Evolutionary conservation across 208 protist genomes (phyloP), one percentile per base, ranked within the genome.

Genomic region (Wallacemonas collosoma): DNA sequence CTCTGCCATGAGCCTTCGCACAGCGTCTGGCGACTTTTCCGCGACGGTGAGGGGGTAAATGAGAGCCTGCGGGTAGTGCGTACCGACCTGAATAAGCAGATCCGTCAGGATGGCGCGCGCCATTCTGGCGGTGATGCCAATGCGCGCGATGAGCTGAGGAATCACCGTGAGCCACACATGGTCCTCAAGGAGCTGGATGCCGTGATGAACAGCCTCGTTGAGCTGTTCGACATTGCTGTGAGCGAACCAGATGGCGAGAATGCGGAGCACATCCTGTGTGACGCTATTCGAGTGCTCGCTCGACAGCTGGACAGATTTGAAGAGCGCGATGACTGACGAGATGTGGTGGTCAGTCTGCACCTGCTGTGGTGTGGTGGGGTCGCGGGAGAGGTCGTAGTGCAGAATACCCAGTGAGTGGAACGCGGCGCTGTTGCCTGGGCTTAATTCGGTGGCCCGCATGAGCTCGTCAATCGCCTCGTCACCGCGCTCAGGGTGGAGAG

Each of bases 121-220:
- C 5, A 83, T 61, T 9, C 78, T 73, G 3, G 89, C 78, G 9
- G 86, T 93, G 57, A 98, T 97, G 68, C 99, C 97, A 70, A 99
- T 99, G 43, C 98, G 90, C 8, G 98, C 99, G 70, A 99, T 99
- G 14, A 99, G 90, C 87, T 99, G 98, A 7, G 98, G 99, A 38
- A 99, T 98, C n/a, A 99, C 99, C 55, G 95, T 91, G 6, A 99
- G 81, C 99, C 99, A 99, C 12, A 98, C 99, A 69, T 99, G 95
- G 61, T 98, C 90, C 8, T 85, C 80, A 1, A 99, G 86, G 1
- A 86, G 91, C 68, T 89, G 76, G 70, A 99, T 94, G 41, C 98
- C 98, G 48, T 97, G 72, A 38, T 88, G 65, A 5, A 99, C 77
- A 9, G 87, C 94, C 35, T 89, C 77, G 73, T 94, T 96, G 39